Base-by-base conservation (phyloP, 73 alveolate species). In the Uronychia setigera region DNA sequence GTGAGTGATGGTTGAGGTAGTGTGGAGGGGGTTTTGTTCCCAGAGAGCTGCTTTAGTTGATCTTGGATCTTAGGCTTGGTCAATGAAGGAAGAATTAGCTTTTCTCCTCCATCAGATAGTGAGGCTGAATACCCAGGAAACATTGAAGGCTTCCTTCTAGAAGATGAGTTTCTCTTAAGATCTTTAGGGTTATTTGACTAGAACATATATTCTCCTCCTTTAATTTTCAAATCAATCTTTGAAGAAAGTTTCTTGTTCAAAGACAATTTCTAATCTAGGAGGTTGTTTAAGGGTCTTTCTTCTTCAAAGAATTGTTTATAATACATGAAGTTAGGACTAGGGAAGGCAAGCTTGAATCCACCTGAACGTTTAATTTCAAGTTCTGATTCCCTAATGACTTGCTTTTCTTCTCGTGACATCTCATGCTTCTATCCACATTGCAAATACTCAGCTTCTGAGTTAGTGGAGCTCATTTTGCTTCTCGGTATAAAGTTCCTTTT, bases 221-320 rank as follows among this genome's bases (percentile, higher is more conserved):
- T 46, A 19, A 46, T 19, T 11, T 19, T 11, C n/a, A 11, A 11
- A 11, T 46, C 67, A 11, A 19, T 5, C 67, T 19, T 5, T 46
- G 67, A 46, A 5, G 5, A 46, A 19, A 46, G 67, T 46, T 46
- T 46, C 67, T 46, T 46, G 19, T 46, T 46, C 5, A 5, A 46
- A 32, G 26, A 33, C 0, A 83, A 33, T 76, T 46, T 60, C 1
- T 78, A n/a, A 34, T 85, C 91, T 0, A 85, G 32, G 35, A 85
- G 77, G 31, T 77, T 33, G 82, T 94, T 94, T 32, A 84, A 85
- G 28, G 95, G 94, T 81, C 97, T 59, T 35, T 94, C 97, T 76
- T 85, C 84, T 81, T 96, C 99, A 74, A 96, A 96, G 85, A 92
- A 94, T 59, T 92, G 87, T 35, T 85, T 93, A 67, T 96, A 96